Base-by-base conservation (phyloP, 371 early-diverging fungal species). In the Mucor lusitanicus region DNA sequence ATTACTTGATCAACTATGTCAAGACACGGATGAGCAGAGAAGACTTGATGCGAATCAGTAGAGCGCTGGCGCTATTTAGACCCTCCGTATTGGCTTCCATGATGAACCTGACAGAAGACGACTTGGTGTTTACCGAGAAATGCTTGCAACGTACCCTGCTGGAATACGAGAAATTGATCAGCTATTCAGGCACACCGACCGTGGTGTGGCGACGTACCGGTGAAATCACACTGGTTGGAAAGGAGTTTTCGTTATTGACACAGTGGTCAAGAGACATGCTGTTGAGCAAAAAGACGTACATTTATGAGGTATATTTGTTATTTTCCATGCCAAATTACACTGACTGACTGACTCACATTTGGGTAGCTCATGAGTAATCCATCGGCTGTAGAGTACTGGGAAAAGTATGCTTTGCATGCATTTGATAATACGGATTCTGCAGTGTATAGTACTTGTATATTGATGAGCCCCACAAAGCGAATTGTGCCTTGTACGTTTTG, bases 151-250 rank as follows among this genome's bases (percentile, higher is more conserved):
- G 72, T 66, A 71, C 69, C 19, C 39, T 54, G 17, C 17, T 63
- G 90, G 96, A 96, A 84, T 94, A 89, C 71, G 96, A 94, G 69
- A 94, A 95, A 71, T 83, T 95, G 42, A 91, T 95, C 59, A 88
- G 89, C 9, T 92, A 89, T 67, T 92, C 94, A 23, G 96, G 95
- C 37, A 95, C 97, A 42, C 97, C 96, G 9, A 94, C 94, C 3
- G 95, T 93, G 25, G 92, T 96, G 40, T 96, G 97, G 96, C 87
- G 97, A 53, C 86, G 95, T 11, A 93, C 95, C 2, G 97, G 97
- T 50, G 95, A 95, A 75, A 94, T 96, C 55, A 89, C 90, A 0
- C 73, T 95, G 35, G 95, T 95, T 7, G 95, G 97, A 64, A 94
- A 94, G 68, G 95, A 95, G 72, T 96, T 96, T 76, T 90, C 91